These are phyloP conservation scores for Balansia obtecta DNA, from an alignment of 2,329 filamentous ascomycete species.

Conservation along the genomic window DNA sequence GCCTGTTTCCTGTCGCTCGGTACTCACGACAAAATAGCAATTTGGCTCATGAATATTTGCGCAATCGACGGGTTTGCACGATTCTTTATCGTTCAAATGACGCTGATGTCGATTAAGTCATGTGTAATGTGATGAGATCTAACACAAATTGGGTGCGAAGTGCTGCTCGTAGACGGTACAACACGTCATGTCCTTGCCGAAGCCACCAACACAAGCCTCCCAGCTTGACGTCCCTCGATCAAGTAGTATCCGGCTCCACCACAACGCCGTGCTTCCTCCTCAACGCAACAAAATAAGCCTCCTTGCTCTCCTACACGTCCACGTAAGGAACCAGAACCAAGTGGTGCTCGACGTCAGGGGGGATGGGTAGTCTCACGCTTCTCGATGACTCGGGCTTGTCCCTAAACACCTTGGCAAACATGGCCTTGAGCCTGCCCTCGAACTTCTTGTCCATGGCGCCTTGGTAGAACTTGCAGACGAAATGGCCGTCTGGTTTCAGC, in stretches of 20 bases:
- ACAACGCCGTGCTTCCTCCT: constrained; percentile 42
- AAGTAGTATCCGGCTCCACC: constrained; percentile 7
- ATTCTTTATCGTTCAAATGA: background rate
- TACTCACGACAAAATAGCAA: constrained; percentile 25
- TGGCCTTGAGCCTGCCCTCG: constrained; percentile 57
- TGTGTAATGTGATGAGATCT: background rate
- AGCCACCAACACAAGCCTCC: background rate
- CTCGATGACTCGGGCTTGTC: constrained; percentile 90
- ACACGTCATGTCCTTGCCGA: constrained; percentile 9
- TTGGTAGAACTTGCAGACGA: constrained; percentile 97
- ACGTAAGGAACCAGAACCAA: background rate
- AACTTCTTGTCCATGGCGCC: constrained; percentile 73
- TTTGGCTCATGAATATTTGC: constrained; percentile 21
- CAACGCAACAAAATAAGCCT: constrained; percentile 76
- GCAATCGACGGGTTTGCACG: background rate
- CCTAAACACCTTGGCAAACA: constrained; percentile 71
- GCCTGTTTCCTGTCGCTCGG: constrained; percentile 22
- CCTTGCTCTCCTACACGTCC: constrained; percentile 40
- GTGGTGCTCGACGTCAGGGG: background rate
- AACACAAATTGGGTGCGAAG: background rate
- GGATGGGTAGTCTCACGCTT: constrained; percentile 42
- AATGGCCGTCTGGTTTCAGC: constrained; percentile 70
- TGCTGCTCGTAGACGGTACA: background rate
- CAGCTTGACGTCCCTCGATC: background rate
- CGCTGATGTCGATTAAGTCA: background rate